Percentiles rank a stretch among this genome's conserved stretches.
These are phyloP conservation scores for Akanthomyces lecanii DNA, from an alignment of 2,329 filamentous ascomycete species.

Conservation along the genomic window DNA sequence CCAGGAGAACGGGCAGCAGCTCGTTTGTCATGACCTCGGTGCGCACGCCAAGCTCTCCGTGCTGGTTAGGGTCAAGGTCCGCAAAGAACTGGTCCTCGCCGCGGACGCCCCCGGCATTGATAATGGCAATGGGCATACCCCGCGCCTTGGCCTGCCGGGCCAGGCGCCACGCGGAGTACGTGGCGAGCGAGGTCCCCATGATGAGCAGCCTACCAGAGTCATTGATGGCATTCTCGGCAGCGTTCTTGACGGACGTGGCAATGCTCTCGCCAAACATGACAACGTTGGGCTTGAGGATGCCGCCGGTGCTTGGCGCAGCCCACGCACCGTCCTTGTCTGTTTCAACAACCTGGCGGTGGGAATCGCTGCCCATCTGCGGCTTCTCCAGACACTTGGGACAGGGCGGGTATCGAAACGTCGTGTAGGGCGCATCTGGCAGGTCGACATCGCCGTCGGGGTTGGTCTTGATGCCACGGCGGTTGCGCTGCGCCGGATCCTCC, in stretches of 20 bases:
- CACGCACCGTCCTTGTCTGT: constrained; percentile 80
- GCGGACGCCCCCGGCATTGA: constrained; percentile 82
- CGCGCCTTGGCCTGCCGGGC: constrained; percentile 78
- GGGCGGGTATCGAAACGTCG: constrained; percentile 83
- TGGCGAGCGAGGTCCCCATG: constrained; percentile 85
- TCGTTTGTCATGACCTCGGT: constrained; percentile 55
- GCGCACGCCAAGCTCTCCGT: constrained; percentile 50
- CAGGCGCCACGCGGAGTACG: constrained; percentile 90
- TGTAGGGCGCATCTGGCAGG: constrained; percentile 79
- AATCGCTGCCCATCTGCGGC: constrained; percentile 54
- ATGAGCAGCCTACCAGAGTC: constrained; percentile 70
- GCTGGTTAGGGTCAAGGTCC: constrained; percentile 48
- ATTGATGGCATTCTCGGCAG: constrained; percentile 77
- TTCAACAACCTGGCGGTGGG: constrained; percentile 55
- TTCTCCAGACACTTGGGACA: constrained; percentile 73
- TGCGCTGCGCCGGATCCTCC: constrained; percentile 67
- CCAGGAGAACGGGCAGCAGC: constrained; percentile 54
- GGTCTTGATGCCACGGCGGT: constrained; percentile 66
- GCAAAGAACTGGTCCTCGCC: constrained; percentile 71
- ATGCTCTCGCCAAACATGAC: constrained; percentile 97
- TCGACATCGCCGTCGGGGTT: constrained; percentile 97
- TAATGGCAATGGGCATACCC: constrained; percentile 78
- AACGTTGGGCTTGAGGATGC: constrained; percentile 86
- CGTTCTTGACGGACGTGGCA: constrained; percentile 59
- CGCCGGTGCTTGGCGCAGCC: constrained; percentile 60